Conservation (phyloP, 1,284 basidiomycete genomes). For the Singerocomus rubriflavus region DNA sequence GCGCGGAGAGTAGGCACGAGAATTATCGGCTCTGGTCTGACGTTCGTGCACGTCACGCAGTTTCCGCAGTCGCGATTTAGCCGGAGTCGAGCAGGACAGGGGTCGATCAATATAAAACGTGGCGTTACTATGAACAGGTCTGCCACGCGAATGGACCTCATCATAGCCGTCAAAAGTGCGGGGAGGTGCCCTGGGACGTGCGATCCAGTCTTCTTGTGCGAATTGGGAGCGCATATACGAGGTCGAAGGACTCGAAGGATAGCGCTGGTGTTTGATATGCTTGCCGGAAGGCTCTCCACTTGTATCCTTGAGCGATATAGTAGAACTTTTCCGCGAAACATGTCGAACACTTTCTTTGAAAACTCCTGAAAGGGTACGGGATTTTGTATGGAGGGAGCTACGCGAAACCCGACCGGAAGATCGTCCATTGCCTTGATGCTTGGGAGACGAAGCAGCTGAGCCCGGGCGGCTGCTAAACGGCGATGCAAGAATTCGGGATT, state of each 20-base stretch:
- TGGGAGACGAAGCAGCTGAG: constrained; percentile 43
- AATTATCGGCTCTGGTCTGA: background rate
- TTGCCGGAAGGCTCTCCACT: background rate
- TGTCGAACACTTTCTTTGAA: constrained; percentile 19
- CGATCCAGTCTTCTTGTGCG: constrained; percentile 12
- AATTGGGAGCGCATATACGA: constrained; percentile 30
- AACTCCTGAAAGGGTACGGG: constrained; percentile 22
- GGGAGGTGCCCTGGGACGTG: constrained; percentile 5
- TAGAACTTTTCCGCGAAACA: constrained; percentile 19
- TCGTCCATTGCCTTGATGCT: constrained; percentile 9
- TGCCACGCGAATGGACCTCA: constrained; percentile 2
- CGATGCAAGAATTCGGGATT: constrained; percentile 28
- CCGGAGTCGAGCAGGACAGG: constrained; percentile 27
- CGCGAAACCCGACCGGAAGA: constrained; percentile 11
- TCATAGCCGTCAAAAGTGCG: background rate
- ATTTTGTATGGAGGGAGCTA: constrained; percentile 19
- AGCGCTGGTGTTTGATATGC: constrained; percentile 18
- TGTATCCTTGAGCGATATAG: constrained; percentile 17
- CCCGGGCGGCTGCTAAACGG: constrained; percentile 41
- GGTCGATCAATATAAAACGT: constrained; percentile 22
- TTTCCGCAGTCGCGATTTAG: constrained; percentile 2
- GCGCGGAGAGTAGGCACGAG: background rate
- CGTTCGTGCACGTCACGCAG: background rate
- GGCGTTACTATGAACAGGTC: constrained; percentile 1
- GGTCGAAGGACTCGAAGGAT: constrained; percentile 21